phyloP scores from a whole-genome alignment of 2,329 filamentous ascomycete species.

The Thielaviopsis musarum region DNA sequence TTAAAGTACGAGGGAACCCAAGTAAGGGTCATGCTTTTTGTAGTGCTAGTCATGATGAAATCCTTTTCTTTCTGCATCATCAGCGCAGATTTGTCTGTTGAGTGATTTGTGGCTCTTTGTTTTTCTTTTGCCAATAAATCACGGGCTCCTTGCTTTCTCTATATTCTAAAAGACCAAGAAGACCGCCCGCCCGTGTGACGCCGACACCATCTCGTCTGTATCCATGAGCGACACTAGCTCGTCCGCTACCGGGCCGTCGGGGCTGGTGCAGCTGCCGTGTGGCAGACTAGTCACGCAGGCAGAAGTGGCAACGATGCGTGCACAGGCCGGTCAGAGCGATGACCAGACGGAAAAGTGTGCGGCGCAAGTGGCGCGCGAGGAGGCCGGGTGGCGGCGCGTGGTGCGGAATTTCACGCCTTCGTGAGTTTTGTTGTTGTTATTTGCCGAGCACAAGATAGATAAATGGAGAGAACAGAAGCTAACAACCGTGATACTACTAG shows the following conservation, averaged over 20 bases:
- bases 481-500: conserved; percentile 15
- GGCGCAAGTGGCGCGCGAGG: conserved; percentile 14
- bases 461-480: neutral
- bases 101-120: too few species aligned
- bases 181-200: too few species aligned
- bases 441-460: conserved; percentile 14
- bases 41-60: too few species aligned
- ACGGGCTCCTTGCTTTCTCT: too few species aligned
- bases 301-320: neutral
- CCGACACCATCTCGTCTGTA: neutral
- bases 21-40: too few species aligned
- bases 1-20: too few species aligned
- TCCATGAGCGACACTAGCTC: neutral
- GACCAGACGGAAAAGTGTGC: neutral
- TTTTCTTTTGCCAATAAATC: too few species aligned
- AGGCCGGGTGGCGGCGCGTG: conserved; percentile 27
- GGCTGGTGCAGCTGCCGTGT: conserved; percentile 3
- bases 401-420: conserved; percentile 38
- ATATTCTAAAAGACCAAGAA: too few species aligned
- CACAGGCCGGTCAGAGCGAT: neutral
- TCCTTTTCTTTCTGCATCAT: too few species aligned
- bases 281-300: neutral
- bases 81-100: too few species aligned
- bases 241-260: neutral
- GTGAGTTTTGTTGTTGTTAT: conserved; percentile 17